phyloP scores from a whole-genome alignment of 2,329 filamentous ascomycete species.

The Coniochaeta sp. region DNA sequence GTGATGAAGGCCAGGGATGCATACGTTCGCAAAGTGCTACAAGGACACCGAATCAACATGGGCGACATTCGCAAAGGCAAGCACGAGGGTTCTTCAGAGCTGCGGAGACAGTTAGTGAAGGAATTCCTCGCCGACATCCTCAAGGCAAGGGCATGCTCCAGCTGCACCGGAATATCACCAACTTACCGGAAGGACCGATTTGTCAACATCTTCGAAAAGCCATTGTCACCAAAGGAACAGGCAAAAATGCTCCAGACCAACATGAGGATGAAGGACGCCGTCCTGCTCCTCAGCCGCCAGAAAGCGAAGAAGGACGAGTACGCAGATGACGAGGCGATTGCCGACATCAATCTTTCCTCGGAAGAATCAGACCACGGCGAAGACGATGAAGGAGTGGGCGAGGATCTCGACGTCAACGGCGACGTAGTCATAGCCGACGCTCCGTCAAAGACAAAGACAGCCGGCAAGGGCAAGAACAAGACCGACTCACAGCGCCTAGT shows the following conservation, averaged over 20 bases:
- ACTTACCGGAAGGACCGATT: constrained; percentile 82
- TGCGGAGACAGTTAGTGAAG: constrained; percentile 69
- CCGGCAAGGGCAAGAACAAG: constrained; percentile 18
- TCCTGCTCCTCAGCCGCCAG: constrained; percentile 43
- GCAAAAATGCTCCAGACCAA: constrained; percentile 65
- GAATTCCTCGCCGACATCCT: constrained; percentile 72
- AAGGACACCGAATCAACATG: constrained; percentile 43
- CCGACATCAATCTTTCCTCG: constrained; percentile 53
- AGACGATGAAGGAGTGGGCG: constrained; percentile 35
- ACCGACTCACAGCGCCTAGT: constrained; percentile 67
- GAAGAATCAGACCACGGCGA: constrained; percentile 31
- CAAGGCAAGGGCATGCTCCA: constrained; percentile 61
- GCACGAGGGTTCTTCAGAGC: constrained; percentile 75
- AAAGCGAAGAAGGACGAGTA: constrained; percentile 31
- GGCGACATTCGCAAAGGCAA: constrained; percentile 56
- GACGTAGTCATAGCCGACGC: constrained; percentile 52
- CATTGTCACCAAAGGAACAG: constrained; percentile 66
- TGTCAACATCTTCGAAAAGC: constrained; percentile 88
- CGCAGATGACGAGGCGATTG: constrained; percentile 62
- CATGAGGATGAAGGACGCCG: constrained; percentile 63
- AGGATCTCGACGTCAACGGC: constrained; percentile 46
- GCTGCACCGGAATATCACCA: constrained; percentile 65
- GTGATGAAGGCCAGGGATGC: constrained; percentile 46
- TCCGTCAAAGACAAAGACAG: constrained; percentile 26
- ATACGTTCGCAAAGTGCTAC: constrained; percentile 70